Percentiles rank a stretch among this genome's conserved stretches.
phyloP scores from a whole-genome alignment of 2,329 filamentous ascomycete species.

The Xylaria hypoxylon region DNA sequence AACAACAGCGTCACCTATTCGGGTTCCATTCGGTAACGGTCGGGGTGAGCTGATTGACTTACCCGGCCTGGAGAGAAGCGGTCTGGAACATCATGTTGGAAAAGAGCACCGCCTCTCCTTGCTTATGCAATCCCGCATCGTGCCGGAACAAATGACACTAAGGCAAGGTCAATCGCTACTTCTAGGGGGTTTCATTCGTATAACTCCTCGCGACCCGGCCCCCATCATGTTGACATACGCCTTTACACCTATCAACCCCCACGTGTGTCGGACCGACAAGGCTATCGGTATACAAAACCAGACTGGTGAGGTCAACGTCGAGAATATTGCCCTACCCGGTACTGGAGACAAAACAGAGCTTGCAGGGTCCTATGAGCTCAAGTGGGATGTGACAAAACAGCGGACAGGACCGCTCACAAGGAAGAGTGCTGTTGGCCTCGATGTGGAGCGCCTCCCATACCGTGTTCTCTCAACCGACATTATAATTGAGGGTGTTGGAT shows the following conservation, averaged over 20 bases:
- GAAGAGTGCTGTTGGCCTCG: conserved; percentile 70
- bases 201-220: conserved; percentile 78
- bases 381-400: conserved; percentile 84
- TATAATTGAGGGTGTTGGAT: conserved; percentile 90
- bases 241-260: conserved; percentile 82
- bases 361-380: conserved; percentile 80
- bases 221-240: conserved; percentile 82
- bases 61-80: conserved; percentile 82
- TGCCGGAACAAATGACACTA: conserved; percentile 78
- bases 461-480: conserved; percentile 84
- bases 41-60: conserved; percentile 94
- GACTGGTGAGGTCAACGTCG: conserved; percentile 67
- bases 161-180: conserved; percentile 84
- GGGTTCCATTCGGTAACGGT: conserved; percentile 86
- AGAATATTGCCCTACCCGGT: conserved; percentile 71
- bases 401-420: conserved; percentile 79
- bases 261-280: conserved; percentile 84
- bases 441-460: conserved; percentile 79
- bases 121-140: conserved; percentile 81
- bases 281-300: conserved; percentile 79
- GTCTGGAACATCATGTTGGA: conserved; percentile 77
- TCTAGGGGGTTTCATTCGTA: conserved; percentile 85
- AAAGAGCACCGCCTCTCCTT: conserved; percentile 74
- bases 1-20: conserved; percentile 94
- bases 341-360: conserved; percentile 69